A percentile compares a stretch with the other conserved stretches of the same genome.
Conservation (phyloP, 805 yeast genomes). For the Candida anglica region DNA sequence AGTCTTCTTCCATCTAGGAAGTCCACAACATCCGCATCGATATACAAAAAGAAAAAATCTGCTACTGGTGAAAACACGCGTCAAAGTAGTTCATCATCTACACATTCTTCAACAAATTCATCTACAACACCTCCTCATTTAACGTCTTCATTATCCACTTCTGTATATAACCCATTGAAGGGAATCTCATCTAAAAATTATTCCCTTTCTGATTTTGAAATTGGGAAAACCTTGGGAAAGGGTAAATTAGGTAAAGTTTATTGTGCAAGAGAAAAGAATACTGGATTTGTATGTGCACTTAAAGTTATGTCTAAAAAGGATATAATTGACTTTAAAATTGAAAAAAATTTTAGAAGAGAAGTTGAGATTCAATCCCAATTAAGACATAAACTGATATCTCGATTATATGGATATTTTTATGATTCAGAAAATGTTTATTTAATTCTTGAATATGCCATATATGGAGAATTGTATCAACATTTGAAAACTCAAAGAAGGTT, state of each 20-base stretch:
- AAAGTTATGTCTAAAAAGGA: constrained; percentile 89
- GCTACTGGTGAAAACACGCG: background rate
- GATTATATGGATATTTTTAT: constrained; percentile 80
- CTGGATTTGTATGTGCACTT: constrained; percentile 83
- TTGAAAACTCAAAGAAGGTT: constrained; percentile 66
- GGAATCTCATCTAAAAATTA: constrained; percentile 2
- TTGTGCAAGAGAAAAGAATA: constrained; percentile 71
- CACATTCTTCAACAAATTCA: background rate
- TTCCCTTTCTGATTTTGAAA: constrained; percentile 66
- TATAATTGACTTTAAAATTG: constrained; percentile 67
- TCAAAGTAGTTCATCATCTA: background rate
- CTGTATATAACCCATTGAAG: background rate
- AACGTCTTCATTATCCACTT: background rate
- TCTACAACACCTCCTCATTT: background rate
- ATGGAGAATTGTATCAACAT: constrained; percentile 82
- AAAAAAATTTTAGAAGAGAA: constrained; percentile 83
- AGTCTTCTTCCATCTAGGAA: constrained; percentile 2
- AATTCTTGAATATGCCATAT: constrained; percentile 76
- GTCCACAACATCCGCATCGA: background rate
- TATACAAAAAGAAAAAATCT: too few species aligned
- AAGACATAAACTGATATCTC: constrained; percentile 74
- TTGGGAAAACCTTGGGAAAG: constrained; percentile 84
- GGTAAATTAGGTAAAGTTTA: constrained; percentile 94
- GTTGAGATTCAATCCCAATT: constrained; percentile 84
- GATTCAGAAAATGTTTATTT: constrained; percentile 79